A percentile compares a stretch with the other conserved stretches of the same genome.
Conservation (phyloP, 345 rosid genomes). For the Citrus sinensis region DVS_A1.0 CM039169.1:30746501-30747000, state of each 20-base stretch:
- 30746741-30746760: slow-evolving; percentile 8
- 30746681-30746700: slow-evolving; percentile 24
- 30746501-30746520: slow-evolving; percentile 52
- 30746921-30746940: no score
- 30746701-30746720: slow-evolving; percentile 11
- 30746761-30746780: slow-evolving; percentile 12
- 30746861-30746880: not conserved
- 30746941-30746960: no score
- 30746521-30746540: slow-evolving; percentile 55
- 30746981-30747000: no score
- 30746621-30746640: slow-evolving; percentile 40
- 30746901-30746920: no score
- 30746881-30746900: not conserved
- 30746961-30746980: no score
- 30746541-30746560: slow-evolving; percentile 48
- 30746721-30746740: not conserved
- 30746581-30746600: slow-evolving; percentile 43
- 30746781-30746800: not conserved
- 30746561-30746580: slow-evolving; percentile 33
- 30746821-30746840: not conserved
- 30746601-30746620: slow-evolving; percentile 30
- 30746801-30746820: not conserved
- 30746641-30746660: slow-evolving; percentile 28
- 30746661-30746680: slow-evolving; percentile 25
- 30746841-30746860: not conserved